Evolutionary conservation across 345 rosid genomes (phyloP).

Genomic region (Tarenaya hassleriana): DNA sequence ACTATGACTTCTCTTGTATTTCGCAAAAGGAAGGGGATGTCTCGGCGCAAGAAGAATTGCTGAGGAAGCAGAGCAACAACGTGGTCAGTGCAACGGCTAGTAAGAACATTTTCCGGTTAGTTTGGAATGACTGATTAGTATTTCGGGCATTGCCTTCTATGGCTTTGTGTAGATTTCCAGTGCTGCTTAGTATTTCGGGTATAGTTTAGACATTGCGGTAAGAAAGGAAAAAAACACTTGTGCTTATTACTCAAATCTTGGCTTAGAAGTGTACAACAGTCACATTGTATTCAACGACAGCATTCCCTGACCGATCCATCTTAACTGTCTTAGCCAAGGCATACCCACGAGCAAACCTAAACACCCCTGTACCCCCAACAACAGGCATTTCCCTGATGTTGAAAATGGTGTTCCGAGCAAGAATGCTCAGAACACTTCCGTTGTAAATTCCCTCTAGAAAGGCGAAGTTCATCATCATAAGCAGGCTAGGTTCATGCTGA

Average conservation of each 20-base stretch:
- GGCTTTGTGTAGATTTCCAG: neutral
- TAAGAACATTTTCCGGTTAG: conserved; percentile 48
- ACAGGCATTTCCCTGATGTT: neutral
- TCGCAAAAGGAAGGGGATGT: conserved; percentile 50
- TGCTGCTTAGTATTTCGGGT: too few species aligned
- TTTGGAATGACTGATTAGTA: conserved; percentile 41
- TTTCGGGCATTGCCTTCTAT: too few species aligned
- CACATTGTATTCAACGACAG: neutral
- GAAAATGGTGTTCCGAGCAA: neutral
- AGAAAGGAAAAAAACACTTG: conserved; percentile 4
- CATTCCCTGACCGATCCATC: neutral
- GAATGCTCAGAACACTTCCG: conserved; percentile 35
- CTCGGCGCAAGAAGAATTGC: conserved; percentile 62
- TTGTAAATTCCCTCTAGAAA: conserved; percentile 42
- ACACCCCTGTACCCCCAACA: conserved; percentile 23
- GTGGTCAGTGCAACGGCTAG: conserved; percentile 45
- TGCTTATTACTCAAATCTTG: conserved; percentile 1
- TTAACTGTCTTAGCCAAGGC: conserved; percentile 16
- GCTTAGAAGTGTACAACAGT: neutral
- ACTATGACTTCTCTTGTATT: neutral
- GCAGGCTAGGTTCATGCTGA: conserved; percentile 25
- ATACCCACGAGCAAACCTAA: conserved; percentile 28
- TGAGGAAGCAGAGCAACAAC: conserved; percentile 49
- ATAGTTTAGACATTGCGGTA: conserved; percentile 1
- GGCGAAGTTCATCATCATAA: conserved; percentile 40